These are phyloP conservation scores for Arachnomyces sp. DNA, from an alignment of 2,329 filamentous ascomycete genomes.

Conservation along the genomic window DNA sequence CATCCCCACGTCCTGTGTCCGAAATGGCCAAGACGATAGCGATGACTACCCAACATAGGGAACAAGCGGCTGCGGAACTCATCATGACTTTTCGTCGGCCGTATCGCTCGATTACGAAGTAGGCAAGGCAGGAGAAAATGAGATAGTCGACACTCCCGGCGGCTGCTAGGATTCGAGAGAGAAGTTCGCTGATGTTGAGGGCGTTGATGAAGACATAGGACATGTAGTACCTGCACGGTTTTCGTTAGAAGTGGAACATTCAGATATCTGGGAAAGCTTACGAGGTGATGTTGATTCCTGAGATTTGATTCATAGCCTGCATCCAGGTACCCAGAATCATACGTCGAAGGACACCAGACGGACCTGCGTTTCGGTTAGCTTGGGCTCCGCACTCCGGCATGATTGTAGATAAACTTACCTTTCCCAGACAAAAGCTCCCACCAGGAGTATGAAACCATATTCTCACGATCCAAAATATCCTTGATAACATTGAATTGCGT, in stretches of 20 bases:
- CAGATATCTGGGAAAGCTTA: constrained; percentile 2
- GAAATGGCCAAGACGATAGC: constrained; percentile 37
- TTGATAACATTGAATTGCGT: constrained; percentile 29
- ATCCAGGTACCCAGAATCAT: constrained; percentile 41
- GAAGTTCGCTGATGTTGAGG: constrained; percentile 28
- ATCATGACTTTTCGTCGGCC: constrained; percentile 46
- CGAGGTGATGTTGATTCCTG: constrained; percentile 30
- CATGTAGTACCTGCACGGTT: constrained; percentile 23
- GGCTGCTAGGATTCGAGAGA: constrained; percentile 37
- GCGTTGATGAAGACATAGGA: constrained; percentile 39
- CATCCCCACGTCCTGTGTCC: constrained; percentile 32
- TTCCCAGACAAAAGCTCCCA: constrained; percentile 36
- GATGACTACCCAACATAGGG: constrained; percentile 44
- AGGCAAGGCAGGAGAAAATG: constrained; percentile 36
- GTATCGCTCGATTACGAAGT: constrained; percentile 42
- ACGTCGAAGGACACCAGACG: constrained; percentile 34
- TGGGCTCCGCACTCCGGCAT: not conserved
- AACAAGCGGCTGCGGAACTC: constrained; percentile 41
- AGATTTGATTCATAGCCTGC: constrained; percentile 31
- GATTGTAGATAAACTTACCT: constrained; percentile 10
- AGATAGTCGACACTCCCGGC: constrained; percentile 43
- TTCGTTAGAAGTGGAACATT: not conserved
- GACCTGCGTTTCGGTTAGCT: constrained; percentile 13
- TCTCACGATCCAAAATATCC: constrained; percentile 36
- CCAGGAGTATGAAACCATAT: constrained; percentile 40